Conservation (phyloP, 306 rosid genomes). For the Nissolia schottii region DNA sequence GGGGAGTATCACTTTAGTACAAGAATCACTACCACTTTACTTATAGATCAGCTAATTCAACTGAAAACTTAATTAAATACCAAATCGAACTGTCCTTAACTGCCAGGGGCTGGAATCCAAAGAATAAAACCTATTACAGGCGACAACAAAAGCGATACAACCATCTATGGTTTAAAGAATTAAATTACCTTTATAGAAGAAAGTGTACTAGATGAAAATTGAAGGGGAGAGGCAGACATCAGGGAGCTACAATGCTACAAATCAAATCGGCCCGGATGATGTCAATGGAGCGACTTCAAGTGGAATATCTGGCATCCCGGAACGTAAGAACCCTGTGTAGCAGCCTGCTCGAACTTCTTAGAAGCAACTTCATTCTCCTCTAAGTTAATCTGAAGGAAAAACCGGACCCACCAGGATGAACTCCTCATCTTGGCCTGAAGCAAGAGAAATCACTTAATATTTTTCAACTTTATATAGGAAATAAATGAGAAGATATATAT, state of each 20-base stretch:
- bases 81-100: slow-evolving; percentile 22
- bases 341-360: slow-evolving; percentile 56
- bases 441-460: slow-evolving; percentile 6
- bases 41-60: slow-evolving; percentile 18
- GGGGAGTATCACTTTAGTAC: slow-evolving; percentile 4
- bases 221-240: slow-evolving; percentile 6
- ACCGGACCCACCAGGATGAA: slow-evolving; percentile 60
- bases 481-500: neutral
- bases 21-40: slow-evolving; percentile 21
- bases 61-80: slow-evolving; percentile 26
- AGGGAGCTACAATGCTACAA: slow-evolving; percentile 14
- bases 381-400: slow-evolving; percentile 50
- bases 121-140: slow-evolving; percentile 27
- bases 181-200: slow-evolving; percentile 23
- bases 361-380: slow-evolving; percentile 56
- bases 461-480: neutral
- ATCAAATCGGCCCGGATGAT: neutral
- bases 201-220: slow-evolving; percentile 16
- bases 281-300: slow-evolving; percentile 55
- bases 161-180: slow-evolving; percentile 31
- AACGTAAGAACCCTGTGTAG: slow-evolving; percentile 46
- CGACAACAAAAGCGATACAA: slow-evolving; percentile 29
- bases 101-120: slow-evolving; percentile 26
- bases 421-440: slow-evolving; percentile 75
- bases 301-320: slow-evolving; percentile 65